Conservation (phyloP, 163 green algal species). For the Smithsoniella earleae region DNA sequence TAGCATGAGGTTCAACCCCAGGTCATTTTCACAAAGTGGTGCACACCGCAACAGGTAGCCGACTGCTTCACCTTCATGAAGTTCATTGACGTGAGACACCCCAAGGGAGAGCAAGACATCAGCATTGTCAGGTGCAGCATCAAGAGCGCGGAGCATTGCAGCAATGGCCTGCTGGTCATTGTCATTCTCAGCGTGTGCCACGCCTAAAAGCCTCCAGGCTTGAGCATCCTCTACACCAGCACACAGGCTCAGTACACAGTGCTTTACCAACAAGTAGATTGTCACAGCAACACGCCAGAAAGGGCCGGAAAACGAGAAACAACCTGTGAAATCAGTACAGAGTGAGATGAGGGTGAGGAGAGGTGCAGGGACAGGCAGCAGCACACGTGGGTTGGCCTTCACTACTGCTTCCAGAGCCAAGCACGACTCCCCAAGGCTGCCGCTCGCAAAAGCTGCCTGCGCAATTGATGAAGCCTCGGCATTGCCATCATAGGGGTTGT, state of each 20-base stretch:
- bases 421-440: slow-evolving; percentile 73
- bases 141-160: slow-evolving; percentile 67
- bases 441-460: slow-evolving; percentile 68
- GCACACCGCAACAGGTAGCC: slow-evolving; percentile 21
- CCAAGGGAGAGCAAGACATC: slow-evolving; percentile 87
- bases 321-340: too few species aligned
- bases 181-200: slow-evolving; percentile 96
- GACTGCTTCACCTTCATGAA: slow-evolving; percentile 66
- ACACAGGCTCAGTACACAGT: too few species aligned
- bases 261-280: too few species aligned
- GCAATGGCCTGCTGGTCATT: slow-evolving; percentile 91
- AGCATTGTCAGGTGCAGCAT: slow-evolving; percentile 62
- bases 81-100: slow-evolving; percentile 94
- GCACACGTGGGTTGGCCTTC: slow-evolving; percentile 34
- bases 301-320: too few species aligned
- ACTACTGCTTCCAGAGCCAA: slow-evolving; percentile 91
- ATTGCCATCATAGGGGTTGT: slow-evolving; percentile 81
- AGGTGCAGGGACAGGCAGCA: too few species aligned
- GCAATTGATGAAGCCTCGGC: slow-evolving; percentile 53
- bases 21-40: too few species aligned
- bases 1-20: too few species aligned
- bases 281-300: too few species aligned
- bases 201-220: slow-evolving; percentile 89
- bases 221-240: slow-evolving; percentile 39
- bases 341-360: too few species aligned